Conservation (phyloP, 2,329 filamentous ascomycete genomes). For the Ceratocystis destructans region DNA sequence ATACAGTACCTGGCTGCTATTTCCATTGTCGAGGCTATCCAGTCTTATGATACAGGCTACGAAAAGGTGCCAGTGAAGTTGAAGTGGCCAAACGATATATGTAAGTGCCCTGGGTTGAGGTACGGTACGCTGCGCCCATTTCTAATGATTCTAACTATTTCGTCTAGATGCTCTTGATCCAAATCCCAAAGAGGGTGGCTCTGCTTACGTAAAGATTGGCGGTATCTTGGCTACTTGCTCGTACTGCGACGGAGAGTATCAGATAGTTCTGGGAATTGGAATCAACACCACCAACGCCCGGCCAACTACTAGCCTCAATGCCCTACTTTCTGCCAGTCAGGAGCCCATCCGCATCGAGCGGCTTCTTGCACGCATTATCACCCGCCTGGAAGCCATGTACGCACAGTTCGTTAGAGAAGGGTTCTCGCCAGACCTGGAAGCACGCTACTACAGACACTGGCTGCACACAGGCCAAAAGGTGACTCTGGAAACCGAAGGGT, state of each 20-base stretch:
- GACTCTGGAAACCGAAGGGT: conserved; percentile 68
- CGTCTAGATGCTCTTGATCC: conserved; percentile 51
- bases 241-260: conserved; percentile 64
- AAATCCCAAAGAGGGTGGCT: conserved; percentile 32
- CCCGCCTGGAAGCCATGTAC: conserved; percentile 66
- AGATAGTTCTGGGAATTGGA: conserved; percentile 74
- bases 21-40: conserved; percentile 71
- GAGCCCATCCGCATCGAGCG: conserved; percentile 58
- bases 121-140: not conserved
- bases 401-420: conserved; percentile 58
- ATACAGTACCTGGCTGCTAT: conserved; percentile 86
- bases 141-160: not conserved
- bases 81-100: conserved; percentile 98
- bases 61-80: conserved; percentile 63
- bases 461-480: conserved; percentile 61
- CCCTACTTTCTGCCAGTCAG: conserved; percentile 40
- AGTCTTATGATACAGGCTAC: conserved; percentile 65
- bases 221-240: conserved; percentile 85
- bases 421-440: conserved; percentile 60
- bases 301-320: conserved; percentile 76
- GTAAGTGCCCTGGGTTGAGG: conserved; percentile 32
- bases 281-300: conserved; percentile 72
- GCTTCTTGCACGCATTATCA: conserved; percentile 67
- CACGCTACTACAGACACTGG: conserved; percentile 70
- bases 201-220: conserved; percentile 70